These are phyloP conservation scores for Paspalum notatum DNA, from an alignment of 176 grass and related monocot species.

Conservation along the genomic window DNA sequence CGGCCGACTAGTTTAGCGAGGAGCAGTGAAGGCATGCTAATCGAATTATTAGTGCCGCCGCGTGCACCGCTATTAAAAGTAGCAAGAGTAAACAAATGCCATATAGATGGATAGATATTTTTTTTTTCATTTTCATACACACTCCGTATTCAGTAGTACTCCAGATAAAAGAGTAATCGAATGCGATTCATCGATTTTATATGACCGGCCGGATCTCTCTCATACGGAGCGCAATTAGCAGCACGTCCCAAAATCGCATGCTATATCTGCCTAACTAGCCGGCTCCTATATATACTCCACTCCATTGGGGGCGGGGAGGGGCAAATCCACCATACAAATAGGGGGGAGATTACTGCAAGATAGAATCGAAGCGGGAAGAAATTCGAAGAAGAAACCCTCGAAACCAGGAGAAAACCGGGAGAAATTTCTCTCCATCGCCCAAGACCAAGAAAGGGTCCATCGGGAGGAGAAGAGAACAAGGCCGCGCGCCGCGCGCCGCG, in stretches of 20 bases:
- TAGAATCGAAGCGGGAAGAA: constrained; percentile 30
- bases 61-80: background rate
- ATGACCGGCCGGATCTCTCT: constrained; percentile 7
- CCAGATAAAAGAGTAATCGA: too few relatives aligned
- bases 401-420: constrained; percentile 26
- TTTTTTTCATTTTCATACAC: too few relatives aligned
- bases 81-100: too few relatives aligned
- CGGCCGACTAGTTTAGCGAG: background rate
- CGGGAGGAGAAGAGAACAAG: constrained; percentile 10
- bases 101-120: too few relatives aligned
- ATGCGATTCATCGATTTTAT: background rate
- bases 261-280: background rate
- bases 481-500: constrained; percentile 13
- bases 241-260: background rate
- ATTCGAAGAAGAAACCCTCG: constrained; percentile 5
- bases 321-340: too few relatives aligned
- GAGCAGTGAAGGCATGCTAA: background rate
- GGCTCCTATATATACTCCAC: background rate
- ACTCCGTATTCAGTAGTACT: too few relatives aligned
- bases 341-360: too few relatives aligned
- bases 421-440: background rate
- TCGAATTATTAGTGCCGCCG: background rate
- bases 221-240: background rate
- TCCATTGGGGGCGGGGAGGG: too few relatives aligned
- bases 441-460: too few relatives aligned